Conservation (phyloP, 768 basidiomycete species). For the Tylopilus cervinicoccineus region DNA sequence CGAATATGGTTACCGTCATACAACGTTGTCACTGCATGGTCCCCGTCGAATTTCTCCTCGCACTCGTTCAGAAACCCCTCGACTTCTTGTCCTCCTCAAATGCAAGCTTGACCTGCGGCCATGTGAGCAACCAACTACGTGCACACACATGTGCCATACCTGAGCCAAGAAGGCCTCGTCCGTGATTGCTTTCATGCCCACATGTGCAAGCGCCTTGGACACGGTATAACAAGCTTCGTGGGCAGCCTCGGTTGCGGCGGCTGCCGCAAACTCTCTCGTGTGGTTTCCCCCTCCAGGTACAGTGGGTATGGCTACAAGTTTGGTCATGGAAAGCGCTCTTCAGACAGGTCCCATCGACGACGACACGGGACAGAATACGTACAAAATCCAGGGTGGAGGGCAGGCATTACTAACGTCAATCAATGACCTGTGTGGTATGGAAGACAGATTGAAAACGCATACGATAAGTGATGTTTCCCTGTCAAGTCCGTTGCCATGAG, state of each 20-base stretch:
- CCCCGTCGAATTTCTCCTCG: neutral
- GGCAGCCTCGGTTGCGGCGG: constrained; percentile 56
- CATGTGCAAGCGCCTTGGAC: constrained; percentile 66
- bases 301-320: constrained; percentile 66
- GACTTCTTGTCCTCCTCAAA: constrained; percentile 43
- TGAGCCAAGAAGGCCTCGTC: constrained; percentile 60
- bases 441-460: constrained; percentile 1
- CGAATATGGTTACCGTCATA: neutral
- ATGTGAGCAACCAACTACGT: constrained; percentile 1
- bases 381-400: constrained; percentile 68
- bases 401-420: constrained; percentile 47
- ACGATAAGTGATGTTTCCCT: constrained; percentile 70
- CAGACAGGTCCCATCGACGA: neutral
- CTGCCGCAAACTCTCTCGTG: constrained; percentile 60
- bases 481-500: neutral
- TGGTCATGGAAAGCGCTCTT: neutral
- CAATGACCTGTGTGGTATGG: neutral
- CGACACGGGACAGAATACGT: constrained; percentile 3
- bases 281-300: constrained; percentile 72
- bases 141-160: constrained; percentile 33
- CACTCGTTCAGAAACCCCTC: constrained; percentile 4
- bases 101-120: constrained; percentile 41
- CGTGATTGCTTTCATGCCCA: constrained; percentile 63
- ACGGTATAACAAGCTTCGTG: constrained; percentile 67
- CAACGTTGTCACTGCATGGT: neutral